A percentile compares a stretch with the other conserved stretches of the same genome.
Evolutionary conservation across 495 filamentous ascomycete species (phyloP).

Genomic region (Penicillium argentinense): DNA sequence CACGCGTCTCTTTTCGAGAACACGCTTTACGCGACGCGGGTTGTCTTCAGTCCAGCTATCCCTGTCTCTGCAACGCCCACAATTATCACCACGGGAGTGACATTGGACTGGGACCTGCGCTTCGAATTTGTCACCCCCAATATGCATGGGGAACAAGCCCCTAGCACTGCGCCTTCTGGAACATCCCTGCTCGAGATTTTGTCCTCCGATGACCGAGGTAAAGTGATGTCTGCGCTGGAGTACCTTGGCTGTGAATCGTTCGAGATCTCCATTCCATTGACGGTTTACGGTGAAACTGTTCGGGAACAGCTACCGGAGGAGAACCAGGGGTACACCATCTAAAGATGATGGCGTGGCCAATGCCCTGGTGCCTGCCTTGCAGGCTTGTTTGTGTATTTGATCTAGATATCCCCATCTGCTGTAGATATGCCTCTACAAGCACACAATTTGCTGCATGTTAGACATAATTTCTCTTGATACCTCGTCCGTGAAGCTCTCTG

Average conservation of each 20-base stretch:
- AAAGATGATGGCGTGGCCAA: conserved; percentile 6
- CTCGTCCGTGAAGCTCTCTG: too few species aligned
- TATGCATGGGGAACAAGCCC: conserved; percentile 28
- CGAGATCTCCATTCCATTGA: conserved; percentile 80
- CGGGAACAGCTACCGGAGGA: conserved; percentile 44
- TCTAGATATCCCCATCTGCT: conserved; percentile 19
- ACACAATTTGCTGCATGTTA: not conserved
- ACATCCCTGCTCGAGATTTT: conserved; percentile 47
- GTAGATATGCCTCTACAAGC: conserved; percentile 2
- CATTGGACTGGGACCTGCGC: conserved; percentile 78
- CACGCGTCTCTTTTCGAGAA: conserved; percentile 76
- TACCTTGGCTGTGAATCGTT: conserved; percentile 82
- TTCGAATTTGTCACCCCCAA: conserved; percentile 83
- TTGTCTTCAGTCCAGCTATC: conserved; percentile 78
- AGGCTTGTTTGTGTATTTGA: conserved; percentile 9
- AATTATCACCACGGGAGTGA: conserved; percentile 84
- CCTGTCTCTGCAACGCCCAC: conserved; percentile 80
- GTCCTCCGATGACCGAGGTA: conserved; percentile 74
- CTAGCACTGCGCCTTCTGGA: conserved; percentile 31
- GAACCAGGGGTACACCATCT: conserved; percentile 48
- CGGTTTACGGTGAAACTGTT: conserved; percentile 74
- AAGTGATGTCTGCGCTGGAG: conserved; percentile 69
- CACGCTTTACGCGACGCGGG: conserved; percentile 72
- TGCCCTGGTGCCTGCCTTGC: conserved; percentile 5
- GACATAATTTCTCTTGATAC: conserved; percentile 5